These are phyloP conservation scores for Tripterygium wilfordii DNA, from an alignment of 177 flowering plant genomes.

Conservation along the genomic window DNA sequence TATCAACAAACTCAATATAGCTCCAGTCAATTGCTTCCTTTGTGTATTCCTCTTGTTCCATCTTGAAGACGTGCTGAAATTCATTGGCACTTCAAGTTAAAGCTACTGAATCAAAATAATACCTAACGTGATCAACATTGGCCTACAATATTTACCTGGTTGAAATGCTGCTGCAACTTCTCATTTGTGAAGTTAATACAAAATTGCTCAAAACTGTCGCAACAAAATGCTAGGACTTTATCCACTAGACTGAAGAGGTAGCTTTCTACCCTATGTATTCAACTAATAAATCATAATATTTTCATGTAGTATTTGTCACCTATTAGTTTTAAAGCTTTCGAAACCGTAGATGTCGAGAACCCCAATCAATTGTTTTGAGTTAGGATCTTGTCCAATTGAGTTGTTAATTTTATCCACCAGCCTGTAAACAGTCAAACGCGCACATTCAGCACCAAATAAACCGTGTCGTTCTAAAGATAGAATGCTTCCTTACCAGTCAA, in stretches of 20 bases:
- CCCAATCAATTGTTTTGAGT: conserved; percentile 60
- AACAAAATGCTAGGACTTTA: too few relatives aligned
- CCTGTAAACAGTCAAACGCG: conserved; percentile 30
- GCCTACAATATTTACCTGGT: conserved; percentile 36
- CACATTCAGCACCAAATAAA: background rate
- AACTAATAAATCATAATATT: background rate
- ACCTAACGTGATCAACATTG: background rate
- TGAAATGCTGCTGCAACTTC: conserved; percentile 77
- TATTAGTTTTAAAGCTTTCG: conserved; percentile 74
- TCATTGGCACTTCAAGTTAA: conserved; percentile 1
- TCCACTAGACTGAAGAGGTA: background rate
- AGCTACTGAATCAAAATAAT: too few relatives aligned
- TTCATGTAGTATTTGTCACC: conserved; percentile 27
- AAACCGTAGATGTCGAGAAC: conserved; percentile 82
- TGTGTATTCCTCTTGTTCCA: conserved; percentile 87
- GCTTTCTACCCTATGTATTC: background rate
- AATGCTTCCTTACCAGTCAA: conserved; percentile 52
- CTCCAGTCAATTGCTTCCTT: conserved; percentile 76
- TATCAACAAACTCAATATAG: conserved; percentile 78
- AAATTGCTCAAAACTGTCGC: conserved; percentile 74
- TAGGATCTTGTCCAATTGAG: conserved; percentile 72
- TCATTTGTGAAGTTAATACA: conserved; percentile 75
- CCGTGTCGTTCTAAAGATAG: too few relatives aligned
- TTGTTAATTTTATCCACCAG: conserved; percentile 66
- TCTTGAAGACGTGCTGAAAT: conserved; percentile 61